These are phyloP conservation scores for Ilyonectria destructans DNA, from an alignment of 2,329 filamentous ascomycete species.

Conservation along the genomic window DNA sequence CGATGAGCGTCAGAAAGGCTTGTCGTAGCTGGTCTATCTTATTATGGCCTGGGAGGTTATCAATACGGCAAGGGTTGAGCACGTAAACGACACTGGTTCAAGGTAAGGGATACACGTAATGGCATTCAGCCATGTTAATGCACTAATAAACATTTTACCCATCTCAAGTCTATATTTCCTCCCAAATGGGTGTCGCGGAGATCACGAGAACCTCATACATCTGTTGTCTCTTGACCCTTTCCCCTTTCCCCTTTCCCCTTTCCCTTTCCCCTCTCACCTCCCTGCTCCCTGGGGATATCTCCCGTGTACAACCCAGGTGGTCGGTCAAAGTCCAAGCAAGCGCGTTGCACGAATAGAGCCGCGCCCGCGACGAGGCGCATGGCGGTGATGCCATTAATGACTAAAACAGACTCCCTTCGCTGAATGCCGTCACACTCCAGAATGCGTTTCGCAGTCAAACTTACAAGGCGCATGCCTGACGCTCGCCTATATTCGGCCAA, in stretches of 20 bases:
- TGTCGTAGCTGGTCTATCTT: neutral
- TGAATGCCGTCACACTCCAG: slow-evolving; percentile 41
- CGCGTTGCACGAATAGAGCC: slow-evolving; percentile 39
- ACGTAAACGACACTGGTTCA: neutral
- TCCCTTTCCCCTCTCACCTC: neutral
- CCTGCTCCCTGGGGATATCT: neutral
- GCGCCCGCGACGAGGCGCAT: slow-evolving; percentile 37
- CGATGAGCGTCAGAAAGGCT: neutral
- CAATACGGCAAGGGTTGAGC: too few relatives aligned
- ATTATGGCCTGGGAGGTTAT: neutral
- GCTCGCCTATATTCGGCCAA: slow-evolving; percentile 44
- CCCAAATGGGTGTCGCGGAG: neutral
- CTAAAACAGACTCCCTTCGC: slow-evolving; percentile 13
- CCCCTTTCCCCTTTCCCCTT: neutral
- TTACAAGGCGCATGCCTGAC: slow-evolving; percentile 27
- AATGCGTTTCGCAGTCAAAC: slow-evolving; percentile 20
- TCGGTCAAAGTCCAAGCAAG: neutral
- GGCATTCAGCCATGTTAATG: neutral
- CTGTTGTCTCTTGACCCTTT: neutral
- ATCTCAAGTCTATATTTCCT: neutral
- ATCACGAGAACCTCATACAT: neutral
- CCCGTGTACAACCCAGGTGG: neutral
- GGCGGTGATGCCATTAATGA: slow-evolving; percentile 23
- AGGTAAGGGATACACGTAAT: neutral
- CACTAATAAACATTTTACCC: neutral